These are phyloP conservation scores for Abrus precatorius DNA, from an alignment of 306 rosid species.

Conservation along the genomic window DNA sequence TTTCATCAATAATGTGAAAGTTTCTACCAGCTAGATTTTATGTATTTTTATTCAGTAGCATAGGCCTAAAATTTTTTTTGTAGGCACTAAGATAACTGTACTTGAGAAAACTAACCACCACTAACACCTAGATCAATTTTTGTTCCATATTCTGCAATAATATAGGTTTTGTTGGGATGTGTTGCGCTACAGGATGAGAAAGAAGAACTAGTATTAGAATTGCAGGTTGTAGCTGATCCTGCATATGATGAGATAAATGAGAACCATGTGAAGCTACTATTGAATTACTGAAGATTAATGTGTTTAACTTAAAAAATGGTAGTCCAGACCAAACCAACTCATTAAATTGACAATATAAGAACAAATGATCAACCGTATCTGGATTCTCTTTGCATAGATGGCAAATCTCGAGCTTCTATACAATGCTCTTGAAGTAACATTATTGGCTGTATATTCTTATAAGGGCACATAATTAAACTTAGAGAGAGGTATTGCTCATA, in stretches of 20 bases:
- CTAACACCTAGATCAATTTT: neutral
- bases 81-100: too few species aligned
- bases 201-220: neutral
- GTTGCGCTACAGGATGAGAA: neutral
- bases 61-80: too few species aligned
- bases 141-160: neutral
- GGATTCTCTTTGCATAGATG: neutral
- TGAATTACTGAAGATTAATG: neutral
- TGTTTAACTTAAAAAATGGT: neutral
- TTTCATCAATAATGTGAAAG: neutral
- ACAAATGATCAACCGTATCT: neutral
- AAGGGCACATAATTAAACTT: neutral
- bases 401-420: neutral
- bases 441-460: neutral
- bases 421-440: neutral
- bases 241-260: neutral
- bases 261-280: conserved; percentile 2
- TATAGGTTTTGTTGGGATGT: neutral
- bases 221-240: neutral
- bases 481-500: too few species aligned
- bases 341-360: neutral
- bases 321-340: neutral
- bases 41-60: neutral
- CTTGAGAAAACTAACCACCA: neutral
- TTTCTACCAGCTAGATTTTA: neutral